Base-by-base conservation (phyloP, 169 alveolate species). In the Babesia bigemina region DNA sequence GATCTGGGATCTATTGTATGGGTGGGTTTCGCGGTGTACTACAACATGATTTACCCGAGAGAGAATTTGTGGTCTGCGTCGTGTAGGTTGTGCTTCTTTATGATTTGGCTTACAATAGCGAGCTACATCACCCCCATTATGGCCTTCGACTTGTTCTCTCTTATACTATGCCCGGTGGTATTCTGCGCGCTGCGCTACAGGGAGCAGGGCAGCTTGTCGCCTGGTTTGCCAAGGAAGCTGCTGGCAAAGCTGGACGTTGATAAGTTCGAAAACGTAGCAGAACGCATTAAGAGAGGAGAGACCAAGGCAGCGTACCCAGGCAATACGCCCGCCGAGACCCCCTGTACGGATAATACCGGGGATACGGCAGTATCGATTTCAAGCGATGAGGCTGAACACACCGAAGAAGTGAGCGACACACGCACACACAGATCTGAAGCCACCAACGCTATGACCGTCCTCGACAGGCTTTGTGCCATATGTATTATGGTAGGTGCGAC, bases 171-270 rank as follows among this genome's bases (percentile, higher is more conserved):
- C 66, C 70, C 65, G 19, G 39, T 76, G 24, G 28, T 82, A 10
- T 57, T 17, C 63, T 19, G 16, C 19, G 42, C 73, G n/a, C 29
- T 82, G 3, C 81, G 81, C 21, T 52, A 24, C 69, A 21, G 62
- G 48, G 24, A 44, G 22, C 84, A 57, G 26, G 87, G 87, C 21
- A 16, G 67, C 21, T 36, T 79, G 6, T 33, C 75, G n/a, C 70
- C 79, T 49, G 67, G 81, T n/a, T 52, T 79, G 73, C 71, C 75
- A 26, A 71, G 59, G 59, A 69, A 59, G 72, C 56, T 85, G 17
- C 39, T 89, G 57, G 70, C 36, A 21, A 73, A 75, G 78, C 63
- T 89, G 69, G 63, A 77, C 61, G 87, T 86, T 17, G 67, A 72
- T 26, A 70, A 75, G 49, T 85, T 79, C 67, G 67, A 84, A 21